Evolutionary conservation across 2,329 filamentous ascomycete genomes (phyloP).

Genomic region (Aureobasidium sp.): DNA sequence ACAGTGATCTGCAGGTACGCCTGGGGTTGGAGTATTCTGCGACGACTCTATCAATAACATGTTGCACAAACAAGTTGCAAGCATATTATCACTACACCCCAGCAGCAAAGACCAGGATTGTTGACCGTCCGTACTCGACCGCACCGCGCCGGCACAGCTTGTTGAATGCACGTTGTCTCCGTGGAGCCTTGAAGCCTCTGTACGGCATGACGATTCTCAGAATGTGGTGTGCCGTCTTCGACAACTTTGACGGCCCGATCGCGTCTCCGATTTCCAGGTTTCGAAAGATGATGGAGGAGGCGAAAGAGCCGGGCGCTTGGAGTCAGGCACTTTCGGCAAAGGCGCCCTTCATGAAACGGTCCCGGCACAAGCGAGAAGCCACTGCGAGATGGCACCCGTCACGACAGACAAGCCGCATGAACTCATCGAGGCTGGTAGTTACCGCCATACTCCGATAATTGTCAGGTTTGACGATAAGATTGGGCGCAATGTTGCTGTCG

Average conservation of each 20-base stretch:
- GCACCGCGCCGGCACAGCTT: not conserved
- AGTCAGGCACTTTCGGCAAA: not conserved
- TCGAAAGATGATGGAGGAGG: not conserved
- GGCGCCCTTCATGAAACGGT: not conserved
- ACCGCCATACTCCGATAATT: not conserved
- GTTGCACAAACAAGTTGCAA: not conserved
- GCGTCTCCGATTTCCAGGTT: not conserved
- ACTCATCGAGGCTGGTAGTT: not conserved
- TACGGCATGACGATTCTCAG: not conserved
- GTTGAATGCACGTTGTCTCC: not conserved
- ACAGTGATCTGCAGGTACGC: conserved; percentile 1
- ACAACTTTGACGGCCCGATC: not conserved
- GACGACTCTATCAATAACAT: not conserved
- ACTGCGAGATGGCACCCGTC: not conserved
- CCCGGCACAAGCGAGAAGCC: not conserved
- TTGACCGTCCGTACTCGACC: not conserved
- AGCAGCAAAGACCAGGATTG: not conserved
- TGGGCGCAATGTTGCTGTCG: not conserved
- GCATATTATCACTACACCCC: not conserved
- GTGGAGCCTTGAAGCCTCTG: not conserved
- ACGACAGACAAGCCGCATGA: not conserved
- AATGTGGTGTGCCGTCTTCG: not conserved
- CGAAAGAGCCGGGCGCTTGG: not conserved
- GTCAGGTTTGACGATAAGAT: not conserved
- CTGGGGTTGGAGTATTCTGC: not conserved